phyloP scores from a whole-genome alignment of 1,284 basidiomycete species.

The Pseudozyma pruni region DNA sequence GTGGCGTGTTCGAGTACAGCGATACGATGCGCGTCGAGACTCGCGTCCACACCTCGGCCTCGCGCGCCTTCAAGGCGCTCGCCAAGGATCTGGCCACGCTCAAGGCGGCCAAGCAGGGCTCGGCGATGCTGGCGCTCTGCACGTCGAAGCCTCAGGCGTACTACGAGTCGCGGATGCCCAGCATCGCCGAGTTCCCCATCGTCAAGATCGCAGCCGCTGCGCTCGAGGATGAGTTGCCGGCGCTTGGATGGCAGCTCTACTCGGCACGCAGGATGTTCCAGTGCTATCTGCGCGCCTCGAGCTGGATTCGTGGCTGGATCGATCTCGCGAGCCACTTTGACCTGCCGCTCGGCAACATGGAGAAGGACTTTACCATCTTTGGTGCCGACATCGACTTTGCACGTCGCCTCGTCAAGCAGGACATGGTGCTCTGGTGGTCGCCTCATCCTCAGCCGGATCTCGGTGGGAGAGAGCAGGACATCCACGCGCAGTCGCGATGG shows the following conservation, averaged over 20 bases:
- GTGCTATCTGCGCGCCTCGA: slow-evolving; percentile 81
- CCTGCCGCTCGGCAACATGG: slow-evolving; percentile 87
- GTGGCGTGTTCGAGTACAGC: slow-evolving; percentile 77
- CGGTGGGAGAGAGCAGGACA: slow-evolving; percentile 90
- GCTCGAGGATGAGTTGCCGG: slow-evolving; percentile 74
- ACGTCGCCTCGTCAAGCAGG: slow-evolving; percentile 83
- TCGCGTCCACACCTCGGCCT: slow-evolving; percentile 81
- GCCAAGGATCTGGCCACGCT: slow-evolving; percentile 83
- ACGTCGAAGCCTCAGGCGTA: slow-evolving; percentile 86
- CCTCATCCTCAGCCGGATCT: slow-evolving; percentile 81
- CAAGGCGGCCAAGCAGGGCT: slow-evolving; percentile 76
- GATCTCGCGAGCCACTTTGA: slow-evolving; percentile 90
- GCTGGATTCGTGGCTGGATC: slow-evolving; percentile 84
- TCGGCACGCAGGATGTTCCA: slow-evolving; percentile 77
- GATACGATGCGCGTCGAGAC: slow-evolving; percentile 77
- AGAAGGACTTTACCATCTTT: slow-evolving; percentile 86
- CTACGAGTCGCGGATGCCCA: slow-evolving; percentile 80
- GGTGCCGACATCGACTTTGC: slow-evolving; percentile 92
- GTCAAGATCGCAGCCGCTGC: slow-evolving; percentile 84
- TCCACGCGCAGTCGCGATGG: slow-evolving; percentile 70
- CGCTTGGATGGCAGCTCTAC: slow-evolving; percentile 72
- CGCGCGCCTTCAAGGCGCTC: slow-evolving; percentile 84
- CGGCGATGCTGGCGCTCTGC: slow-evolving; percentile 80
- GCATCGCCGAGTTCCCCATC: slow-evolving; percentile 82
- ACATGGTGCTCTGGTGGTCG: slow-evolving; percentile 98